phyloP scores from a whole-genome alignment of 2,329 filamentous ascomycete genomes.

The Sporothrix luriei region DNA sequence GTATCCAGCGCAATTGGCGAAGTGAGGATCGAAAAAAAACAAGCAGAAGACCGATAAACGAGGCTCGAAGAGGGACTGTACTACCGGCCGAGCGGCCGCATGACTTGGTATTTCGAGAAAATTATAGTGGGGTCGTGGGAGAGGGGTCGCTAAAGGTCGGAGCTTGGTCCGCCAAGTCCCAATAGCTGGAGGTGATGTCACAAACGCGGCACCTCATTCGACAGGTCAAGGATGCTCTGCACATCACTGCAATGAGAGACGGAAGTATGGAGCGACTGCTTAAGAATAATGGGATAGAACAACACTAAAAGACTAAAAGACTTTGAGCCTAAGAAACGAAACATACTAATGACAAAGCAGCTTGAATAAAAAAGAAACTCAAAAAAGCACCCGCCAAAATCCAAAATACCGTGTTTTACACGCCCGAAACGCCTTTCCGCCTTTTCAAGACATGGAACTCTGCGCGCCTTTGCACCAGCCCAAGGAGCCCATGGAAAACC shows the following conservation, averaged over 20 bases:
- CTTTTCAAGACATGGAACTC: background rate
- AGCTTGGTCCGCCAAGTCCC: background rate
- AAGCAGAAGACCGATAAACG: background rate
- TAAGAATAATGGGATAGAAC: background rate
- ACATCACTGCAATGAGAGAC: background rate
- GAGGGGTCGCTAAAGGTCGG: slow-evolving; percentile 28
- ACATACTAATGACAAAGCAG: slow-evolving; percentile 4
- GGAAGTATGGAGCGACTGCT: too few relatives aligned
- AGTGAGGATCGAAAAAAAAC: background rate
- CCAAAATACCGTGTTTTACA: slow-evolving; percentile 26
- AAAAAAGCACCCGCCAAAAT: slow-evolving; percentile 3
- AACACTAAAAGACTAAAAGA: background rate
- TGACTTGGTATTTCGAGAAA: background rate
- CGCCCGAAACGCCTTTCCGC: slow-evolving; percentile 28
- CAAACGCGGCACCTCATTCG: slow-evolving; percentile 19
- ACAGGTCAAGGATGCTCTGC: background rate
- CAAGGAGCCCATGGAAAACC: slow-evolving; percentile 7
- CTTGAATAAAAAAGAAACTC: background rate
- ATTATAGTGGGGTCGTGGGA: slow-evolving; percentile 31
- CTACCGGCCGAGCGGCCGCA: background rate
- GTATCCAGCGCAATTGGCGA: background rate
- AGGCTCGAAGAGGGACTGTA: background rate
- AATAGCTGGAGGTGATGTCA: slow-evolving; percentile 32
- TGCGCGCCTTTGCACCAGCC: slow-evolving; percentile 18
- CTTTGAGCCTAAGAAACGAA: background rate